phyloP scores from a whole-genome alignment of 768 basidiomycete species.

The Hirschioporus abietinus region DNA sequence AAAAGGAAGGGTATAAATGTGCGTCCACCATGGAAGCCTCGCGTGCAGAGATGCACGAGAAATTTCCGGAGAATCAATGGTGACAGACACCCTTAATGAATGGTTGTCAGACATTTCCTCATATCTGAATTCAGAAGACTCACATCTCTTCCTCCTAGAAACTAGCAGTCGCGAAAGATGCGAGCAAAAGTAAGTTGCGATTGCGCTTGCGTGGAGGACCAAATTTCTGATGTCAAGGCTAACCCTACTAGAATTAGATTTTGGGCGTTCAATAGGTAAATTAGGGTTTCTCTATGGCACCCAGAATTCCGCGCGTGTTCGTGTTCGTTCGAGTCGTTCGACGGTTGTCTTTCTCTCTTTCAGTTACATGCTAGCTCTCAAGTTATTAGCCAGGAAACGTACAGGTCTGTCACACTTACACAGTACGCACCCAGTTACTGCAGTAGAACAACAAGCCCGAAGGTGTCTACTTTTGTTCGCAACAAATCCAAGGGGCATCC shows the following conservation, averaged over 20 bases:
- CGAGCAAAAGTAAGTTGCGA: background rate
- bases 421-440: too few relatives aligned
- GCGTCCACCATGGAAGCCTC: conserved; percentile 60
- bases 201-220: background rate
- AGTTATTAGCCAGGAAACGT: too few relatives aligned
- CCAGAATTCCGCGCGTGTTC: too few relatives aligned
- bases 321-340: too few relatives aligned
- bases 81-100: conserved; percentile 34
- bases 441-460: too few relatives aligned
- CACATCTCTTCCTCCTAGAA: background rate
- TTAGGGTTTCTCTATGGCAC: too few relatives aligned
- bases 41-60: conserved; percentile 60
- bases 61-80: conserved; percentile 63
- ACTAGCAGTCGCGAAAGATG: background rate
- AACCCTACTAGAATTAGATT: background rate
- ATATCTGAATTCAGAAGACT: background rate
- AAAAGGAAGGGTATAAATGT: conserved; percentile 73
- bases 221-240: background rate
- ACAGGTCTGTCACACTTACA: too few relatives aligned
- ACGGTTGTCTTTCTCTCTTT: too few relatives aligned
- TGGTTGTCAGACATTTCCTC: background rate
- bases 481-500: too few relatives aligned
- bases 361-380: too few relatives aligned
- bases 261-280: background rate
- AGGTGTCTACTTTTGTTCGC: too few relatives aligned